phyloP scores from a whole-genome alignment of 2,329 filamentous ascomycete species.

The Scedosporium dehoogii region DNA sequence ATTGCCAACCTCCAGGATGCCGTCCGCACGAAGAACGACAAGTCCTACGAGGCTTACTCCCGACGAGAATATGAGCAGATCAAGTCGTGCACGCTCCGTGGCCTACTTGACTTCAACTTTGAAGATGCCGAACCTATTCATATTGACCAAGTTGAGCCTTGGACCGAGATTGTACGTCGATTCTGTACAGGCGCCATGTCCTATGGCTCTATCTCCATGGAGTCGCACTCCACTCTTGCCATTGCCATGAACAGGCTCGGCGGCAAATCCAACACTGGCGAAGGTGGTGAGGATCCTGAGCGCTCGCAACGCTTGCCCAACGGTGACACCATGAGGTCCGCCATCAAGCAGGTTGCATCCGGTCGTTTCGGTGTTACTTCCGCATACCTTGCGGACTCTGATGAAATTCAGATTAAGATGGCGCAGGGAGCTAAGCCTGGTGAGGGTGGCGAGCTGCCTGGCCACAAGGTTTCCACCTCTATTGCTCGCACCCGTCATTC shows the following conservation, averaged over 20 bases:
- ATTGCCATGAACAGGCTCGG: conserved; percentile 95
- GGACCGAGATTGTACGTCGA: conserved; percentile 93
- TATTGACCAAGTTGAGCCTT: conserved; percentile 94
- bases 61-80: conserved; percentile 90
- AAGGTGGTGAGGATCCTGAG: conserved; percentile 93
- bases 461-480: conserved; percentile 90
- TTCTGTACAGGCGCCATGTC: conserved; percentile 98
- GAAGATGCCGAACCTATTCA: conserved; percentile 76
- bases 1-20: conserved; percentile 98
- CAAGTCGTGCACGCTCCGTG: conserved; percentile 90
- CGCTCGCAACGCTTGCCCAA: conserved; percentile 79
- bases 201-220: conserved; percentile 97
- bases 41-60: conserved; percentile 95
- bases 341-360: conserved; percentile 95
- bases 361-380: conserved; percentile 94
- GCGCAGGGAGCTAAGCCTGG: conserved; percentile 96
- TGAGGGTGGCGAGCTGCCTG: conserved; percentile 92
- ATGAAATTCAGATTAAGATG: conserved; percentile 99
- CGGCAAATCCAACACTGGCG: conserved; percentile 94
- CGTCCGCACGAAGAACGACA: conserved; percentile 94
- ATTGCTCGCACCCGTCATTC: conserved; percentile 94
- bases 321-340: conserved; percentile 92
- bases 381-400: conserved; percentile 86
- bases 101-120: conserved; percentile 92
- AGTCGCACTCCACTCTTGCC: conserved; percentile 90